A percentile compares a stretch with the other conserved stretches of the same genome.
These are phyloP conservation scores for Rhodofomes roseus DNA, from an alignment of 1,284 basidiomycete species.

Conservation along the genomic window DNA sequence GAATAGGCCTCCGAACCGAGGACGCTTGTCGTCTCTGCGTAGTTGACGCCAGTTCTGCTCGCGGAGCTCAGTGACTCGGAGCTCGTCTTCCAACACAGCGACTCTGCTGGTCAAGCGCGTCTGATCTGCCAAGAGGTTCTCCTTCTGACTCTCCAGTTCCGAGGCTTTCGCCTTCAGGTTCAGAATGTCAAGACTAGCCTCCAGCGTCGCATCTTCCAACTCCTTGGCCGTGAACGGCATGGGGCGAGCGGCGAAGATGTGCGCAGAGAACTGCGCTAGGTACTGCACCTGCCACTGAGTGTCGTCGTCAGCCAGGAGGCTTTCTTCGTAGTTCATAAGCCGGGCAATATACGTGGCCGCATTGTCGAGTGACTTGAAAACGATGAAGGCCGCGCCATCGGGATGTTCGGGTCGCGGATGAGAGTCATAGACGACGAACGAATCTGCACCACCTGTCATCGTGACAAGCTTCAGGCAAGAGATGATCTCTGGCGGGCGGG, in stretches of 20 bases:
- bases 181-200: conserved; percentile 46
- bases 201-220: conserved; percentile 35
- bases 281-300: conserved; percentile 64
- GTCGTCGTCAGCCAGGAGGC: conserved; percentile 37
- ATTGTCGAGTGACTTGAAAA: conserved; percentile 39
- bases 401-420: conserved; percentile 58
- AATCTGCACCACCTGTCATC: conserved; percentile 21
- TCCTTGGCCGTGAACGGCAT: conserved; percentile 15
- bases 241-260: conserved; percentile 41
- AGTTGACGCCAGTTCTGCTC: too few species aligned
- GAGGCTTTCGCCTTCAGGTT: conserved; percentile 37
- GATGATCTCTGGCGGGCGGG: conserved; percentile 67
- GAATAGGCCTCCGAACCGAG: too few species aligned
- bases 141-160: conserved; percentile 31
- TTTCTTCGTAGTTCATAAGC: conserved; percentile 46
- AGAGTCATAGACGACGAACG: conserved; percentile 62
- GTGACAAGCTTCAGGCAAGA: conserved; percentile 44
- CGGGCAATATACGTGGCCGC: conserved; percentile 42
- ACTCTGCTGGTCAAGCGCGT: too few species aligned
- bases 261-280: conserved; percentile 52
- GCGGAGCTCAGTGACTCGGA: too few species aligned
- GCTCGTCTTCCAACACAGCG: too few species aligned
- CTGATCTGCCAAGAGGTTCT: conserved; percentile 16
- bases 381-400: conserved; percentile 51
- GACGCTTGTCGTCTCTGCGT: too few species aligned